Percentiles rank a stretch among this genome's conserved stretches.
Conservation (phyloP, 176 grass and related monocot species). For the Calamus simplicifolius region DNA sequence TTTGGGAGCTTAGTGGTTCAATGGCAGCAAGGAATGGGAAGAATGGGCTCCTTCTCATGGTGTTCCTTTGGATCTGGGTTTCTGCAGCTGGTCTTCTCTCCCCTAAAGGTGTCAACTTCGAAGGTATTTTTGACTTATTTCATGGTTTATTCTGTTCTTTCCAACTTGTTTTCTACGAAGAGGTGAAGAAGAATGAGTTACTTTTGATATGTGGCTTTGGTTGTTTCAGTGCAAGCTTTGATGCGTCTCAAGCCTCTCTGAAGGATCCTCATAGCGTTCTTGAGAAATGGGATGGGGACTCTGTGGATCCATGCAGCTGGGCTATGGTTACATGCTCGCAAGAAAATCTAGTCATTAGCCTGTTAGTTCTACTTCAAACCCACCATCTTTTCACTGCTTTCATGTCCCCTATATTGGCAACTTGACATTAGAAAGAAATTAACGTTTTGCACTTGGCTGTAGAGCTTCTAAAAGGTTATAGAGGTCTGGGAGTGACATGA, state of each 20-base stretch:
- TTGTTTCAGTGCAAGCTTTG: conserved; percentile 68
- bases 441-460: too few relatives aligned
- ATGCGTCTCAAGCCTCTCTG: conserved; percentile 65
- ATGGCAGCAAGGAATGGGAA: conserved; percentile 18
- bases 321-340: conserved; percentile 62
- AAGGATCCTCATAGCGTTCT: conserved; percentile 67
- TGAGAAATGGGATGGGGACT: conserved; percentile 78
- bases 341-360: conserved; percentile 38
- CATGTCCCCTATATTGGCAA: too few relatives aligned
- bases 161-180: too few relatives aligned
- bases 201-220: too few relatives aligned
- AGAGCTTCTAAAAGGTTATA: too few relatives aligned
- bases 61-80: conserved; percentile 27
- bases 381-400: too few relatives aligned
- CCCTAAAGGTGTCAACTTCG: conserved; percentile 82
- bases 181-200: too few relatives aligned
- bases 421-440: too few relatives aligned
- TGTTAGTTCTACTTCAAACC: conserved; percentile 31
- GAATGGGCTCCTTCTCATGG: conserved; percentile 16
- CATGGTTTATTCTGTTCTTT: neutral
- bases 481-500: too few relatives aligned
- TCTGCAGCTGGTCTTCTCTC: conserved; percentile 49
- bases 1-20: conserved; percentile 15
- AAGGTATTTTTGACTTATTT: conserved; percentile 47
- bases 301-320: conserved; percentile 92